Conservation (phyloP, 1,284 basidiomycete species). For the Boletus subluridellus region DNA sequence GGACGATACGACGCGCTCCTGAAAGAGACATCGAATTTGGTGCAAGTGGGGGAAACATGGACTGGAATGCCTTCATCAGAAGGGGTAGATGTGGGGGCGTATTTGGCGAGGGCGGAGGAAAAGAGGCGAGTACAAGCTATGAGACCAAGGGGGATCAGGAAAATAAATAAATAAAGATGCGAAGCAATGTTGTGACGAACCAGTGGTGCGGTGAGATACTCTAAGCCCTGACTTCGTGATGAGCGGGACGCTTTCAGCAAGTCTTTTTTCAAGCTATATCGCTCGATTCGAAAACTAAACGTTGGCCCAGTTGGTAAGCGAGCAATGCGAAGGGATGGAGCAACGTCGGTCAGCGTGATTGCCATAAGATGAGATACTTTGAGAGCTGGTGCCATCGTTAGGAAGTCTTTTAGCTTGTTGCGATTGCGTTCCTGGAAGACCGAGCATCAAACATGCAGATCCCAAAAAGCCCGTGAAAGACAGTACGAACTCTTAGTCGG, state of each 20-base stretch:
- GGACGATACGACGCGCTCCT: constrained; percentile 85
- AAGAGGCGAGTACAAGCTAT: constrained; percentile 73
- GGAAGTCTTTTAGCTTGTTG: constrained; percentile 93
- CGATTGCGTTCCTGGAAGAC: constrained; percentile 75
- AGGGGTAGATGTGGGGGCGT: constrained; percentile 70
- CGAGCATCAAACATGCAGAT: background rate
- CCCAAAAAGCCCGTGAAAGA: background rate
- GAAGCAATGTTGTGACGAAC: constrained; percentile 43
- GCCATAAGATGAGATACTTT: constrained; percentile 93
- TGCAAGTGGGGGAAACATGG: constrained; percentile 81
- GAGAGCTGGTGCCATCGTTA: constrained; percentile 88
- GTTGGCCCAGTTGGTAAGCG: constrained; percentile 92
- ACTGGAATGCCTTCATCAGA: constrained; percentile 84
- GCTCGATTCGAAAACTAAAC: constrained; percentile 87
- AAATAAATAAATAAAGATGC: background rate
- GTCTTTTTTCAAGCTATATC: constrained; percentile 90
- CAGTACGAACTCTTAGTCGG: constrained; percentile 67
- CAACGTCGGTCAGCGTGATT: constrained; percentile 82
- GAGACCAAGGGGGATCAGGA: background rate
- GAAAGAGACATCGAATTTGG: constrained; percentile 78
- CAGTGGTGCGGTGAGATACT: constrained; percentile 83
- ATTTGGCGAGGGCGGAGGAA: constrained; percentile 66
- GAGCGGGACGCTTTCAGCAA: constrained; percentile 65
- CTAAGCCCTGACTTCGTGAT: constrained; percentile 75
- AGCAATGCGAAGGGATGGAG: constrained; percentile 84